Evolutionary conservation across 2,329 filamentous ascomycete species (phyloP).

Genomic region (Trichoderma cornu-damae): DNA sequence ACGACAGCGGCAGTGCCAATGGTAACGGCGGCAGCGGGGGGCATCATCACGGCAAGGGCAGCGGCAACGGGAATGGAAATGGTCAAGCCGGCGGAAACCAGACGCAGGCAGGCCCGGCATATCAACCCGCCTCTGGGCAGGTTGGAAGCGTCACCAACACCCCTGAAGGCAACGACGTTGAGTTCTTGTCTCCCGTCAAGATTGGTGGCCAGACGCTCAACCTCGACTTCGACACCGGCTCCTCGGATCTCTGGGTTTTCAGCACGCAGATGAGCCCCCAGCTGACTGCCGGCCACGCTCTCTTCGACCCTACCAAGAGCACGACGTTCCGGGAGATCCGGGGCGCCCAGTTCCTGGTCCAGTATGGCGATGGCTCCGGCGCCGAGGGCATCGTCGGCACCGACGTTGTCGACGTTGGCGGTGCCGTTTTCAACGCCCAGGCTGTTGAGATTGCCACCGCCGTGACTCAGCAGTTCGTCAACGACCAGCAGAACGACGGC

Average conservation of each 20-base stretch:
- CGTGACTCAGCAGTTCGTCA: constrained; percentile 53
- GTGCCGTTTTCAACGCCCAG: constrained; percentile 55
- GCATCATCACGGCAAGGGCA: constrained; percentile 2
- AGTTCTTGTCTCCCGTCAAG: constrained; percentile 63
- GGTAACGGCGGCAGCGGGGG: constrained; percentile 2
- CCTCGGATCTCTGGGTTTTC: constrained; percentile 71
- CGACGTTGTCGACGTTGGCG: constrained; percentile 64
- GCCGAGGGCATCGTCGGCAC: constrained; percentile 60
- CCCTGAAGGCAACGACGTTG: constrained; percentile 57
- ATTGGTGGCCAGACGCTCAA: constrained; percentile 65
- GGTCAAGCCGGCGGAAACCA: constrained; percentile 3
- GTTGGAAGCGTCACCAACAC: constrained; percentile 56
- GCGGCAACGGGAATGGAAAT: constrained; percentile 2
- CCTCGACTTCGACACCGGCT: constrained; percentile 72
- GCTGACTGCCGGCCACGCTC: constrained; percentile 44
- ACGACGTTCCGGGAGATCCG: constrained; percentile 30
- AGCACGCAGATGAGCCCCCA: constrained; percentile 50
- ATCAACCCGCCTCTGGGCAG: constrained; percentile 9
- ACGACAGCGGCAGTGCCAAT: neutral
- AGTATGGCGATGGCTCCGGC: constrained; percentile 63
- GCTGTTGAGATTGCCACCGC: constrained; percentile 61
- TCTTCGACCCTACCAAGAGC: constrained; percentile 37
- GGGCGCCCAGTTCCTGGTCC: constrained; percentile 55
- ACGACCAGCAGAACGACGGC: constrained; percentile 60
- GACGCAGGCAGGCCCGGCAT: neutral